Base-by-base conservation (phyloP, 2,329 filamentous ascomycete genomes). In the Rachicladosporium sp. region DNA sequence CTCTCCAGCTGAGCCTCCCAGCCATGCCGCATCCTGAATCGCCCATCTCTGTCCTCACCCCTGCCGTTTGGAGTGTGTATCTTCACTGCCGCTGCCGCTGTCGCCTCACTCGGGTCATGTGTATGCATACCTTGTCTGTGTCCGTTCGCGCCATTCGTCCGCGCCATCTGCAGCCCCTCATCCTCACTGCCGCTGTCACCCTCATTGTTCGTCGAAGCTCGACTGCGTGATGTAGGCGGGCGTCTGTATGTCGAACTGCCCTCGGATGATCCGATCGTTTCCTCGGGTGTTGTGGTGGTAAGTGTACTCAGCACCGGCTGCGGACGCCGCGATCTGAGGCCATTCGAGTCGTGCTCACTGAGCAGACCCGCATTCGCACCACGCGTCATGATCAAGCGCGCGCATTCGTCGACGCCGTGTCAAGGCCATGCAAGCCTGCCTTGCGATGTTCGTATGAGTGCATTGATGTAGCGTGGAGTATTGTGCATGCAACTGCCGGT, bases 1-100 rank as follows among this genome's bases (percentile, higher is more conserved):
- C 83, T 93, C 56, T 86, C 82, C 58, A 93, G 87, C 60, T 94
- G 86, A 50, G 88, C 82, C 56, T 93, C 86, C 67, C 91, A 95
- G 35, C 88, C 88, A 65, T 95, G 88, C 36, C 88, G 76, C 59
- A 80, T 74, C 48, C 67, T 47, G 35, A 46, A 38, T 33, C 47
- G 46, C 15, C 41, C 36, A 38, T 46, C 49, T 15, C 47, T 46
- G 21, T 52, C 49, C 13, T 40, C 38, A n/a, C 43, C 40, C 5
- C 72, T 27, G 23, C 23, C 23, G 4, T 27, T 27, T 6, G 23
- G 23, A 7, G 23, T 27, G 23, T 27, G 23, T 27, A 27, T 27
- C 23, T 27, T 27, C 23, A 27, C 23, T 27, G 23, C 7, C 23
- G 23, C 4, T 27, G 23, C 21, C 21, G 21, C 7, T 27, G 23